These are phyloP conservation scores for Raphanus sativus DNA, from an alignment of 345 rosid genomes.

Conservation along the genomic window DNA sequence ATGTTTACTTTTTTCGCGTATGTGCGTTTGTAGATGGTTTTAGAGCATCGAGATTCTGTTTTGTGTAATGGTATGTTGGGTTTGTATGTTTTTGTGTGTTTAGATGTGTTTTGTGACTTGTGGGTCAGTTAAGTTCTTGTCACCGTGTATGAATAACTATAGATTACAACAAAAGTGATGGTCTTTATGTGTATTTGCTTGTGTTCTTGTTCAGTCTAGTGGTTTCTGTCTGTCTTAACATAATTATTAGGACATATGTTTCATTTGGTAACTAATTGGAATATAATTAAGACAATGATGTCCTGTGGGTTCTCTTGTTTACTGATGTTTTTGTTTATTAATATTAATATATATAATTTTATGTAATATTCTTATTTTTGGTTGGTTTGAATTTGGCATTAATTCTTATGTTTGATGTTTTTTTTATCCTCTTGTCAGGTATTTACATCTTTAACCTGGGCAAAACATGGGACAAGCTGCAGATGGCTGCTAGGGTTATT, in stretches of 20 bases:
- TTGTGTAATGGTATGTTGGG: background rate
- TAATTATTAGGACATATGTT: background rate
- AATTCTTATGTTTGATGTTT: background rate
- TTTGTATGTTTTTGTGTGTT: background rate
- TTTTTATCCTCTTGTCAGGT: conserved; percentile 41
- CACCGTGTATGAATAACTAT: no score
- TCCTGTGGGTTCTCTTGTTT: no score
- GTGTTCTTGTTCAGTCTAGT: background rate
- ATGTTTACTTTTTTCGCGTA: background rate
- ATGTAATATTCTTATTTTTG: background rate
- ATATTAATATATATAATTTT: background rate
- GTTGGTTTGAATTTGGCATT: background rate
- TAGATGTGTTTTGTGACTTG: conserved; percentile 1
- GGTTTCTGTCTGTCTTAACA: background rate
- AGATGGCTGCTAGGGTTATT: conserved; percentile 79
- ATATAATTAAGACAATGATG: no score
- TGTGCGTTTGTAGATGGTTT: background rate
- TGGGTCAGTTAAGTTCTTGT: background rate
- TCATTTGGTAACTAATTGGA: background rate
- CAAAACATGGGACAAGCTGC: conserved; percentile 89
- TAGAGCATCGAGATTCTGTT: background rate
- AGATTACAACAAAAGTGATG: background rate
- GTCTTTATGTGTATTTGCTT: background rate
- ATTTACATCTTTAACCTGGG: conserved; percentile 89
- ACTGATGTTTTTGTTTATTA: no score